phyloP scores from a whole-genome alignment of 148 eudicot species.

The Silene uniflora region DNA sequence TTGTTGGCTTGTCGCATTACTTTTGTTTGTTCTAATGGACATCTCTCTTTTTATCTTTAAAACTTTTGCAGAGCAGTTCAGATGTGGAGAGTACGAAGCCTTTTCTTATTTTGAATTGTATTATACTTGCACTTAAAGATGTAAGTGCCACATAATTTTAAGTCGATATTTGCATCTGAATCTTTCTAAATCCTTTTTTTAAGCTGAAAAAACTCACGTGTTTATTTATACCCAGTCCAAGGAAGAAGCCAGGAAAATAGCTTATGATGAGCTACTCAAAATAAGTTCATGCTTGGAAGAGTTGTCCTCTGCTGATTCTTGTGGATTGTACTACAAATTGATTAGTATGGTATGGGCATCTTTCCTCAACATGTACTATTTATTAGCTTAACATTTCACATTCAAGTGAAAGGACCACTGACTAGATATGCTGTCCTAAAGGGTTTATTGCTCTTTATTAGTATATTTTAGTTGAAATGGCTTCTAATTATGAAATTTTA shows the following conservation, averaged over 20 bases:
- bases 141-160: slow-evolving; percentile 42
- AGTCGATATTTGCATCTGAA: not conserved
- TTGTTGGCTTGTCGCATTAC: not conserved
- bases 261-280: slow-evolving; percentile 72
- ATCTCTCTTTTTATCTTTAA: not conserved
- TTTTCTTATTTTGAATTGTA: slow-evolving; percentile 76
- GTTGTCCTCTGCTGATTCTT: slow-evolving; percentile 36
- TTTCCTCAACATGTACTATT: not conserved
- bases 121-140: slow-evolving; percentile 75
- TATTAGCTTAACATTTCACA: not conserved
- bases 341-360: slow-evolving; percentile 65
- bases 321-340: slow-evolving; percentile 49
- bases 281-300: slow-evolving; percentile 54
- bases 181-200: slow-evolving; percentile 7
- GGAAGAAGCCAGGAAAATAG: slow-evolving; percentile 74
- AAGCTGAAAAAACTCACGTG: not conserved
- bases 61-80: slow-evolving; percentile 39
- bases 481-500: not conserved
- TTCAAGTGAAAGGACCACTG: not conserved
- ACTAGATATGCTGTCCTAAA: not conserved
- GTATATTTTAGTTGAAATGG: not conserved
- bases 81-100: slow-evolving; percentile 78
- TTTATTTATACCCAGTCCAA: slow-evolving; percentile 39
- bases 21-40: not conserved
- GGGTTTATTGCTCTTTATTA: not conserved